These are phyloP conservation scores for Candida silvicultrix DNA, from an alignment of 805 yeast species.

Conservation along the genomic window DNA sequence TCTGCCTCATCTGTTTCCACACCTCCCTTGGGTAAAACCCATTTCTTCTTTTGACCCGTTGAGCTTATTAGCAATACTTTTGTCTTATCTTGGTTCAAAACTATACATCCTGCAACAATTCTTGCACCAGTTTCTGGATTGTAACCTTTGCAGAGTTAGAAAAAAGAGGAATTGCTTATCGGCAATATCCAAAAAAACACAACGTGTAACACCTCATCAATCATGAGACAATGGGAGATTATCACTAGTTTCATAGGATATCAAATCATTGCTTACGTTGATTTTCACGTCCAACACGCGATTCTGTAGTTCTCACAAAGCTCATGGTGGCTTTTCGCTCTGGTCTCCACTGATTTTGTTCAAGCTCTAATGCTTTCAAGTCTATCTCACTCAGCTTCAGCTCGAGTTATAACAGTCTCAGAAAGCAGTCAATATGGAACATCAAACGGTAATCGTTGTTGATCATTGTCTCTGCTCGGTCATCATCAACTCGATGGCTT, in stretches of 20 bases:
- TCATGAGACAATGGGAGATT: too few species aligned
- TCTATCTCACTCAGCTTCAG: too few species aligned
- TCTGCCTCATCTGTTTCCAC: conserved; percentile 73
- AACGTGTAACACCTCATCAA: too few species aligned
- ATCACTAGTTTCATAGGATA: neutral
- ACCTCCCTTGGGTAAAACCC: conserved; percentile 97
- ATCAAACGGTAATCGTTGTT: too few species aligned
- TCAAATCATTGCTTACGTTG: conserved; percentile 18
- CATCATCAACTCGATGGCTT: too few species aligned
- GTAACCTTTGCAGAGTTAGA: conserved; percentile 33
- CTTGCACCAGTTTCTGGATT: conserved; percentile 63
- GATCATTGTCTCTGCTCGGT: too few species aligned
- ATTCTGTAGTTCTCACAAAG: conserved; percentile 1
- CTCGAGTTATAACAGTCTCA: too few species aligned
- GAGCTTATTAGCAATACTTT: conserved; percentile 79
- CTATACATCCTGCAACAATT: conserved; percentile 88
- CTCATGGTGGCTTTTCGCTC: neutral
- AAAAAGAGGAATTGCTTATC: neutral
- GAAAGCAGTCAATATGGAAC: too few species aligned
- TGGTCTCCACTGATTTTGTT: too few species aligned
- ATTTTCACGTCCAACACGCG: conserved; percentile 17
- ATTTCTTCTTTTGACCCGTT: conserved; percentile 55
- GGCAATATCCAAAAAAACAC: too few species aligned
- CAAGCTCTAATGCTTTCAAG: too few species aligned
- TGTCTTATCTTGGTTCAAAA: conserved; percentile 48